Base-by-base conservation (phyloP, 345 rosid genomes). In the Raphanus raphanistrum region DNA sequence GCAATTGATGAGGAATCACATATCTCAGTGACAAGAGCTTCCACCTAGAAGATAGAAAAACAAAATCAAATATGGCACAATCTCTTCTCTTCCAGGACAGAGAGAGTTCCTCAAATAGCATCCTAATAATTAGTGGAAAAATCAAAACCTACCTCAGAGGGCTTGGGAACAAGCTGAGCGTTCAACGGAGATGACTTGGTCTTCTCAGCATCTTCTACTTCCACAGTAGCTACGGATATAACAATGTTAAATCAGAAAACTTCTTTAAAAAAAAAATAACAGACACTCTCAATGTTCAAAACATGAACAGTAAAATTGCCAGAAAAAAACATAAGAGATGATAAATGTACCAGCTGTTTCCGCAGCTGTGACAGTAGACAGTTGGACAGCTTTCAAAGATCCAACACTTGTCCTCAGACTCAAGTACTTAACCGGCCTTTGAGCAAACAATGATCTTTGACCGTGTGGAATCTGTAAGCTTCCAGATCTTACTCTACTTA, bases 1-100 rank as follows among this genome's bases (percentile, higher is more conserved):
- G 92, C 90, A 58, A 94, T 71, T 31, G 92, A 86, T 71, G 87
- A 77, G 73, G 98, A 82, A 63, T 90, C 72, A 32, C 92, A 82
- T 72, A 94, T 80, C 76, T 88, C 90, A 65, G 72, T 78, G 57
- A 94, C 83, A 60, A 94, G 85, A 82, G 83, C 85, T 82, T 94
- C 87, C 81, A 94, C 84, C 97, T 90, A 89, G 77, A 82, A 68
- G 65, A 73, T 61, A 50, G 61, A 8, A 60, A 68, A 48, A 48
- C 17, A 6, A 4, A 48, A 48, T 48, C 52, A 13, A 45, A 45
- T 16, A 12, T 0, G 15, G 11, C 13, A 41, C 52, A 45, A 45
- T 45, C 16, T 45, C 52, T 45, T 45, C 6, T 8, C 52, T 13
- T 45, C 52, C 15, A 45, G 52, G 15, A 1, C 15, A 45, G 52